Conservation (phyloP, 768 basidiomycete species). For the Mycena maculata region DNA sequence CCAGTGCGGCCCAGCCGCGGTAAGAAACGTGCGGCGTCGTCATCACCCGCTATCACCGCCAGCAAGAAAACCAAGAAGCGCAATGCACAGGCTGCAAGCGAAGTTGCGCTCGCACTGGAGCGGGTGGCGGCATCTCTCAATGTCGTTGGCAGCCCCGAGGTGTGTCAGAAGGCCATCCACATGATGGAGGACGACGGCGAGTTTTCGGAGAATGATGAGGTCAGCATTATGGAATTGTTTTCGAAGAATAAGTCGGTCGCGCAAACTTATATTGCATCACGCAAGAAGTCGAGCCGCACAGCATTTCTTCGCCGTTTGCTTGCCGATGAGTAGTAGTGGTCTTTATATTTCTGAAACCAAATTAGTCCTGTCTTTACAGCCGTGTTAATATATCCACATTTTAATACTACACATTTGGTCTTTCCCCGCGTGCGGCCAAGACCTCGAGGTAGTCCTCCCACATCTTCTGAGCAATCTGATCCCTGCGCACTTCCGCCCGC, state of each 20-base stretch:
- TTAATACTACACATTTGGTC: not conserved
- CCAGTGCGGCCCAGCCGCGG: conserved; percentile 1
- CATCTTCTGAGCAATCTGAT: conserved; percentile 19
- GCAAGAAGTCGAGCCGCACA: conserved; percentile 14
- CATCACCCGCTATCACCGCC: not conserved
- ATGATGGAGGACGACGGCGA: conserved; percentile 25
- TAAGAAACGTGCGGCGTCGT: conserved; percentile 17
- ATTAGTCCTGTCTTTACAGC: not conserved
- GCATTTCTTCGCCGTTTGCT: not conserved
- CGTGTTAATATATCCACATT: not conserved
- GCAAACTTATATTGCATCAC: conserved; percentile 13
- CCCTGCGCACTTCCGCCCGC: not conserved
- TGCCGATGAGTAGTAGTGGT: not conserved
- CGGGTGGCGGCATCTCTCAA: not conserved
- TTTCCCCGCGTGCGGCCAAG: not conserved
- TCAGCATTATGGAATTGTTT: conserved; percentile 10
- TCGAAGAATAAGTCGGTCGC: conserved; percentile 16
- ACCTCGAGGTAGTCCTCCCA: conserved; percentile 15
- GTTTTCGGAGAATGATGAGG: conserved; percentile 13
- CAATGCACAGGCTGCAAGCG: conserved; percentile 14
- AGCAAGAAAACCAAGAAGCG: not conserved
- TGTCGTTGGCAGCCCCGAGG: conserved; percentile 9
- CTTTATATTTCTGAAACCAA: no score
- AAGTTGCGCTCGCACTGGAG: conserved; percentile 13
- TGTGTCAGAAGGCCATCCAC: conserved; percentile 4